Evolutionary conservation across 495 filamentous ascomycete genomes (phyloP).

Genomic region (Podospora fimiseda): DNA sequence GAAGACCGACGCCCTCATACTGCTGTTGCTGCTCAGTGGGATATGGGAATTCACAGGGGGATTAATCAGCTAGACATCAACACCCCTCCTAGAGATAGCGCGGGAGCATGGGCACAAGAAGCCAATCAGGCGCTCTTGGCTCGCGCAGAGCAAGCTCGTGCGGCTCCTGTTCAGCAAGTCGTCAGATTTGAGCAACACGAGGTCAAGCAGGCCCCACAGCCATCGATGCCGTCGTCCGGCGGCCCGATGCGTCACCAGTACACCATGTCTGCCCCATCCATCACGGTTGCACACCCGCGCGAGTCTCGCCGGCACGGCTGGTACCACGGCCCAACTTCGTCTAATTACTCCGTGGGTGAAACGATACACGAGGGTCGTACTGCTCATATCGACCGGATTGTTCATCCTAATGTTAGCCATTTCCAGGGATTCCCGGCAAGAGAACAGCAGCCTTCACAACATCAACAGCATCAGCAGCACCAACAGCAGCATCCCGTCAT

Average conservation of each 20-base stretch:
- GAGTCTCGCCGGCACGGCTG: constrained; percentile 60
- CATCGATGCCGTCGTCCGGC: constrained; percentile 10
- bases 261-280: constrained; percentile 44
- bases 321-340: constrained; percentile 56
- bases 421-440: constrained; percentile 41
- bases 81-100: constrained; percentile 50
- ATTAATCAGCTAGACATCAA: constrained; percentile 68
- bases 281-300: constrained; percentile 40
- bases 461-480: constrained; percentile 9
- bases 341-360: constrained; percentile 26
- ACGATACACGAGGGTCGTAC: constrained; percentile 31
- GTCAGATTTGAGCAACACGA: constrained; percentile 43
- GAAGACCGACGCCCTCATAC: constrained; percentile 54
- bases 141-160: constrained; percentile 37
- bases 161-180: constrained; percentile 24
- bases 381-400: constrained; percentile 40
- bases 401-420: constrained; percentile 41
- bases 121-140: constrained; percentile 44
- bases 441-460: constrained; percentile 18
- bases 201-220: constrained; percentile 2
- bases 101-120: constrained; percentile 45
- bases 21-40: constrained; percentile 58
- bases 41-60: constrained; percentile 67
- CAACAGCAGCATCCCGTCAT: constrained; percentile 7
- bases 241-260: constrained; percentile 35